A percentile compares a stretch with the other conserved stretches of the same genome.
These are phyloP conservation scores for Nasturtium officinale DNA, from an alignment of 345 rosid species.

Conservation along the genomic window DNA sequence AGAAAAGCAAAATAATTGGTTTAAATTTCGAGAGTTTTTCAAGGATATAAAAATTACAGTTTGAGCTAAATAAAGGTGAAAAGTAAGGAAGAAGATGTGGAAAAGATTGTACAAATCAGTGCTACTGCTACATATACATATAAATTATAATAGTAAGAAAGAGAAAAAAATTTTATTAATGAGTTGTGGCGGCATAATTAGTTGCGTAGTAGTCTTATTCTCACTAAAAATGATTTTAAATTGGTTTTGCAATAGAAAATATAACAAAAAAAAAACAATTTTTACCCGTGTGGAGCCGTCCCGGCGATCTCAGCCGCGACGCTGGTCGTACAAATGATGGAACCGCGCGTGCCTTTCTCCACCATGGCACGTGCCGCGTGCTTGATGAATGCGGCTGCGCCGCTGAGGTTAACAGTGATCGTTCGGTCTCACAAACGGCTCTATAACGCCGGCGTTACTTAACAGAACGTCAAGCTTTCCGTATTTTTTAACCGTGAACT, in stretches of 20 bases:
- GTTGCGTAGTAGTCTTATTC: not conserved
- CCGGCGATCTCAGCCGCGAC: conserved; percentile 63
- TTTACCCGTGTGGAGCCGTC: conserved; percentile 66
- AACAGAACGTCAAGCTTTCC: conserved; percentile 73
- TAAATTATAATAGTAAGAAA: not conserved
- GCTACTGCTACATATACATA: too few species aligned
- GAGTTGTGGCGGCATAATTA: not conserved
- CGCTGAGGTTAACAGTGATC: conserved; percentile 70
- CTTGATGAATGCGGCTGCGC: conserved; percentile 74
- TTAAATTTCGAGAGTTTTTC: not conserved
- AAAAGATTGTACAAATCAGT: not conserved
- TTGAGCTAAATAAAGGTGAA: not conserved
- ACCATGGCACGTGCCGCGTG: conserved; percentile 89
- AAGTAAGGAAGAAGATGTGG: not conserved
- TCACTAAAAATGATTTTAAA: not conserved
- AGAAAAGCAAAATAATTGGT: too few species aligned
- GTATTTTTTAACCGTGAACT: conserved; percentile 49
- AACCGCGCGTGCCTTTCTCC: conserved; percentile 61
- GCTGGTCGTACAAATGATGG: conserved; percentile 79
- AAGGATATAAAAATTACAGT: not conserved
- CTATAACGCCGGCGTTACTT: conserved; percentile 87
- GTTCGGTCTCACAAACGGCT: conserved; percentile 57
- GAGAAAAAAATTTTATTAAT: not conserved
- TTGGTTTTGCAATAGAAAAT: not conserved
- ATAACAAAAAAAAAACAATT: not conserved